Conservation (phyloP, 163 green algal genomes). For the Chlorella variabilis region DNA sequence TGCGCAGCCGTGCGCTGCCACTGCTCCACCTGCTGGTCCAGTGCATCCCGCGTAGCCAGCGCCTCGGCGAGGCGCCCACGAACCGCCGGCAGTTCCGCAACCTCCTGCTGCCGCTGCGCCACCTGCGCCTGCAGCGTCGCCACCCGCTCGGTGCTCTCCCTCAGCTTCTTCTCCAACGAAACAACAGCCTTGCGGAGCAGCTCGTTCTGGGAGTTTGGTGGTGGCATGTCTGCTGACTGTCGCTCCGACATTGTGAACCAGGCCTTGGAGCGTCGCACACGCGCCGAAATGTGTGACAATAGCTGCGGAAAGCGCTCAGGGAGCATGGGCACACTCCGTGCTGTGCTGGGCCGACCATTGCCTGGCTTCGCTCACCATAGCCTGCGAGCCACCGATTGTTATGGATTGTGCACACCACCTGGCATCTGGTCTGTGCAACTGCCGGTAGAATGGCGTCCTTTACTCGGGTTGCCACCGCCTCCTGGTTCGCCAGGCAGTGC, state of each 20-base stretch:
- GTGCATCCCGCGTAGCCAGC: background rate
- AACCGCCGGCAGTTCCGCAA: background rate
- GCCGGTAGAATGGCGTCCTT: no score
- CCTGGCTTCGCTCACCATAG: no score
- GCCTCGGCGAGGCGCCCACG: background rate
- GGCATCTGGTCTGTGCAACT: no score
- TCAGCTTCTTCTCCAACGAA: constrained; percentile 28
- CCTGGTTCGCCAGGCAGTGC: background rate
- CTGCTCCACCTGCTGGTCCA: background rate
- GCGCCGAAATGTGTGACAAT: no score
- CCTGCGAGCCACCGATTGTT: no score
- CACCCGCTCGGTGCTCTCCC: background rate
- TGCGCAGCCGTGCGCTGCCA: background rate
- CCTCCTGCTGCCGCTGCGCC: background rate
- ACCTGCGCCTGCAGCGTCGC: background rate
- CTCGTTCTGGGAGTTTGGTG: background rate
- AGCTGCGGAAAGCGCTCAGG: no score
- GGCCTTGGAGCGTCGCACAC: no score
- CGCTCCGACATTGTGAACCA: no score
- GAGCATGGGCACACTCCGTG: no score
- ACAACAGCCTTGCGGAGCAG: constrained; percentile 29
- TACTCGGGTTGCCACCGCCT: background rate
- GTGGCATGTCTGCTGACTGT: no score
- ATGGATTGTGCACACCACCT: no score
- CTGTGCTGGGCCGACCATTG: no score